Evolutionary conservation across 768 basidiomycete genomes (phyloP).

Genomic region (Macrolepiota albuminosa): DNA sequence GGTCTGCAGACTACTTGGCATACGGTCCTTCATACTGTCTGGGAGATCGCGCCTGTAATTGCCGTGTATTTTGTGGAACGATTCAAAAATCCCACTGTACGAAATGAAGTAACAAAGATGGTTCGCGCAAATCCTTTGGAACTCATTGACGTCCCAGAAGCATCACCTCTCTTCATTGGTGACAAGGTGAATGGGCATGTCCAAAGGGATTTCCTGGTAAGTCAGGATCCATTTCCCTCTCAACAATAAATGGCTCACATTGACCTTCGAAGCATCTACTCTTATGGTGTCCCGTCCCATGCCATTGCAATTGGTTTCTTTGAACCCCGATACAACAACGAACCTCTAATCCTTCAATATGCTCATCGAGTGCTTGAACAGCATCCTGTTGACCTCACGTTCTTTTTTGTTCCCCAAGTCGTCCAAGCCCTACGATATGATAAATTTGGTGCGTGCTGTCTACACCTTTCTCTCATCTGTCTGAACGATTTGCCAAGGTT

Average conservation of each 20-base stretch:
- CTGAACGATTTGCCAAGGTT: constrained; percentile 46
- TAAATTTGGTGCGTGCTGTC: constrained; percentile 59
- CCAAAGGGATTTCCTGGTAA: constrained; percentile 72
- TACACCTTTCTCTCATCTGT: neutral
- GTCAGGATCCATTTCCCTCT: neutral
- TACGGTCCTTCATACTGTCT: constrained; percentile 60
- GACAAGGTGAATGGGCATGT: constrained; percentile 55
- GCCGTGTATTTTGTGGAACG: constrained; percentile 81
- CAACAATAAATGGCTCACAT: neutral
- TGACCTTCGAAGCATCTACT: constrained; percentile 61
- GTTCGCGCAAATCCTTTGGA: constrained; percentile 69
- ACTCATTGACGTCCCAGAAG: constrained; percentile 76
- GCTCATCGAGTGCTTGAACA: constrained; percentile 93
- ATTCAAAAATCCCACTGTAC: constrained; percentile 64
- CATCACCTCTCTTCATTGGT: constrained; percentile 74
- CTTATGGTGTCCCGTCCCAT: constrained; percentile 86
- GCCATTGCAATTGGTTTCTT: constrained; percentile 83
- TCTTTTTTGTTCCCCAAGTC: constrained; percentile 99
- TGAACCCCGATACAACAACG: constrained; percentile 76
- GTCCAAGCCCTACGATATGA: constrained; percentile 95
- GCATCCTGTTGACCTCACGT: constrained; percentile 90
- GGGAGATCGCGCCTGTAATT: constrained; percentile 81
- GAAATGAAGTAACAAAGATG: constrained; percentile 69
- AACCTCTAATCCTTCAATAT: constrained; percentile 89
- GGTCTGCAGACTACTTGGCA: constrained; percentile 56